Percentiles rank a stretch among this genome's conserved stretches.
Evolutionary conservation across 352 stramenopile species (phyloP).

Genomic region (Blastocystis sp.): DNA sequence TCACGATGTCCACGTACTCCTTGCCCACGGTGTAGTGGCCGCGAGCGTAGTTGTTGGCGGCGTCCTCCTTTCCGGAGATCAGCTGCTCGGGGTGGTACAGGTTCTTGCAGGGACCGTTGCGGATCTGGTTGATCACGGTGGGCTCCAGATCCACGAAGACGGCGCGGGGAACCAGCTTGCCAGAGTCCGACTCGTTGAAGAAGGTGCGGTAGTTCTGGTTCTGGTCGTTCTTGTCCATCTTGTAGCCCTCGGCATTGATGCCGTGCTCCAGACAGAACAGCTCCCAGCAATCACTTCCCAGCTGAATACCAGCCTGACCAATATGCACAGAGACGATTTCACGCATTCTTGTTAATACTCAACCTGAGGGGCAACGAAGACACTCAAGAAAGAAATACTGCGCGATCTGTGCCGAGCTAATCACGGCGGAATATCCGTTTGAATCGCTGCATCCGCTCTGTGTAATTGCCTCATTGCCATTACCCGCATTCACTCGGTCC

Average conservation of each 20-base stretch:
- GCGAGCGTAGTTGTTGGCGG: conserved; percentile 84
- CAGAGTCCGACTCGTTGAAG: conserved; percentile 79
- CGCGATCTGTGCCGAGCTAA: not conserved
- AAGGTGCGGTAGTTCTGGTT: conserved; percentile 95
- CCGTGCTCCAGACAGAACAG: conserved; percentile 87
- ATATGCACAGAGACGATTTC: conserved; percentile 94
- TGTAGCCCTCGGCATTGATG: conserved; percentile 73
- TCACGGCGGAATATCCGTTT: conserved; percentile 56
- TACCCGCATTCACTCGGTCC: not conserved
- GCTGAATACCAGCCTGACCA: conserved; percentile 86
- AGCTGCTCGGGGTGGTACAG: conserved; percentile 97
- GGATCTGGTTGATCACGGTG: conserved; percentile 93
- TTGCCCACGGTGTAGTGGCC: conserved; percentile 87
- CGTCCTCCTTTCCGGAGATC: conserved; percentile 91
- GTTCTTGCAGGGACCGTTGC: conserved; percentile 88
- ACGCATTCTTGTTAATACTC: conserved; percentile 76
- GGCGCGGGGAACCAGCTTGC: conserved; percentile 93
- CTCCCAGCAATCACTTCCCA: conserved; percentile 86
- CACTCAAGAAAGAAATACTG: conserved; percentile 63
- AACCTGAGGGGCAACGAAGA: conserved; percentile 70
- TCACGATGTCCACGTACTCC: conserved; percentile 91
- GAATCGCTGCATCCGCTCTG: not conserved
- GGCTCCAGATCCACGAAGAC: conserved; percentile 95
- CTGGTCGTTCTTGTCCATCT: conserved; percentile 74
- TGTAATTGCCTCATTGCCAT: not conserved